Evolutionary conservation across 2,329 filamentous ascomycete species (phyloP), one percentile per base, ranked within the genome.

Genomic region (Aotearoamyces nothofagi): DNA sequence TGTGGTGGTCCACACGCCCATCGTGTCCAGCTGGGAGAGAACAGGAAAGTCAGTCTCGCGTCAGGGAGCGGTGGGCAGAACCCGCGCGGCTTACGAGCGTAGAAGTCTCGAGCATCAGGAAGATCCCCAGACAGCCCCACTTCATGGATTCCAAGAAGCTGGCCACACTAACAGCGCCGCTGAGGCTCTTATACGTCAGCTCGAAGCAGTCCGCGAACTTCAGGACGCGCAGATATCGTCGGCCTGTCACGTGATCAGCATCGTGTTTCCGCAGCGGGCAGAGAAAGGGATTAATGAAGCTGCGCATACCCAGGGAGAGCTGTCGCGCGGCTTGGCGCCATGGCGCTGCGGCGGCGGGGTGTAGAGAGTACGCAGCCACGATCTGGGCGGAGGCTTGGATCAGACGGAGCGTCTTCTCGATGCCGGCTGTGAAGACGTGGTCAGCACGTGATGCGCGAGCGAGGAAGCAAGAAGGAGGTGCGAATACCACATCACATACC

Each of bases 191-290:
- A 44, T 60, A 62, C 2, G 70, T 66, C 2, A 54, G 46, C 14
- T 56, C 46, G 39, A 79, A 74, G 27, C 59, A 61, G 25, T 71
- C 68, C 29, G 78, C 51, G 46, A 76, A 81, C 42, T 73, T 71
- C 47, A 80, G 77, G 33, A 78, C 55, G 9, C 78, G 69, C 45
- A 82, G 63, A 50, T 68, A 72, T 13, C 76, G 66, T 20, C 78
- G 61, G 16, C 54, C 61, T 63, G 17, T 8, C n/a, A 5, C 15
- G 10, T 14, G 13, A 7, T 8, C 3, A 25, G 17, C 8, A 11
- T 12, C 5, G 8, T 25, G 22, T 15, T 4, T 23, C n/a, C 26
- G 19, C 30, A 26, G 13, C n/a, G 9, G 4, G 20, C 8, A 19
- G 17, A 3, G 22, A 6, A 17, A 17, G 15, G 11, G 27, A 26